Evolutionary conservation across 108 stramenopile species (phyloP).

Genomic region (Schizochytrium sp.): DNA sequence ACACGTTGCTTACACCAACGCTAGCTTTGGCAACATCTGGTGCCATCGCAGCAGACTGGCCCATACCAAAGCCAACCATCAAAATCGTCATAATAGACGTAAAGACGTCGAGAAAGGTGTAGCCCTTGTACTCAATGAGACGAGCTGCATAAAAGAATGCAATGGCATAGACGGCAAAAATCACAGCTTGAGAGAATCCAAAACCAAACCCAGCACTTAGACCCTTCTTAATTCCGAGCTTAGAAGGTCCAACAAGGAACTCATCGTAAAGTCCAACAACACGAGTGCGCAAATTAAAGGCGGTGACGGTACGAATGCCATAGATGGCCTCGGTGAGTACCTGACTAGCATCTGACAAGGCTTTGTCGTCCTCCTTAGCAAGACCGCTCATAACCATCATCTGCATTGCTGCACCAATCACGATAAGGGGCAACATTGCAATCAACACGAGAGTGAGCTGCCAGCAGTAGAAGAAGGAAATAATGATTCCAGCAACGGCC

Average conservation of each 20-base stretch:
- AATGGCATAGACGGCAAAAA: slow-evolving; percentile 69
- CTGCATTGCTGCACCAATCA: slow-evolving; percentile 68
- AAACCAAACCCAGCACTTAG: slow-evolving; percentile 64
- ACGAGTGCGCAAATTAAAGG: slow-evolving; percentile 71
- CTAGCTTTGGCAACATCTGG: slow-evolving; percentile 67
- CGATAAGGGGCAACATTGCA: slow-evolving; percentile 76
- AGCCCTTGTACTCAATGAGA: slow-evolving; percentile 64
- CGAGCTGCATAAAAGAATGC: slow-evolving; percentile 70
- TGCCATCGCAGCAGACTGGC: slow-evolving; percentile 70
- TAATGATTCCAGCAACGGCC: slow-evolving; percentile 68
- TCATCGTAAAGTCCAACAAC: slow-evolving; percentile 69
- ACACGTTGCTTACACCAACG: slow-evolving; percentile 69
- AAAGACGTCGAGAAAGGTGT: slow-evolving; percentile 69
- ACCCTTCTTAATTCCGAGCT: slow-evolving; percentile 64
- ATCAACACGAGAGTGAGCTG: slow-evolving; percentile 74
- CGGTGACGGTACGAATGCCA: slow-evolving; percentile 78
- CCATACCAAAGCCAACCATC: slow-evolving; percentile 71
- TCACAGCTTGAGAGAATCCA: slow-evolving; percentile 69
- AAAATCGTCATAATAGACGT: slow-evolving; percentile 70
- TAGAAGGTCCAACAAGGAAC: slow-evolving; percentile 64
- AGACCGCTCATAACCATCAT: slow-evolving; percentile 66
- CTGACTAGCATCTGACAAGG: slow-evolving; percentile 60
- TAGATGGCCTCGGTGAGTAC: slow-evolving; percentile 75
- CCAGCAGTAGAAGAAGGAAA: slow-evolving; percentile 75
- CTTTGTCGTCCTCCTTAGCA: slow-evolving; percentile 71